Evolutionary conservation across 1,284 basidiomycete species (phyloP).

Genomic region (Thecaphora thlaspeos): DNA sequence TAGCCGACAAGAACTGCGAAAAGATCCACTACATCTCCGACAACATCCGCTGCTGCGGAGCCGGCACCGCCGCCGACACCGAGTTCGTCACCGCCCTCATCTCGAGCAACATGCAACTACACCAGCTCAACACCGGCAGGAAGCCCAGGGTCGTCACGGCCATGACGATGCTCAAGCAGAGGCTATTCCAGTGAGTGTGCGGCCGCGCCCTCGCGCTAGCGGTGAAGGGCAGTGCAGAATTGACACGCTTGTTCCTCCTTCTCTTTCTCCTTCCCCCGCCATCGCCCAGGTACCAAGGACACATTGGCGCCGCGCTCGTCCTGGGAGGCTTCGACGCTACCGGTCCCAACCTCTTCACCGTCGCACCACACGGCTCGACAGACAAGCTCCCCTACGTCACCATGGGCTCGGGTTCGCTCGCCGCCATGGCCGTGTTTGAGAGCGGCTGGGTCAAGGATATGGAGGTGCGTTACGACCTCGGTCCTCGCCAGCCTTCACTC

Average conservation of each 20-base stretch:
- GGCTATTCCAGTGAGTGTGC: conserved; percentile 68
- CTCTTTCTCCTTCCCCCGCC: neutral
- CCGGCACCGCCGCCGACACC: conserved; percentile 95
- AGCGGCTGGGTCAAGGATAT: conserved; percentile 79
- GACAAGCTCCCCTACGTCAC: conserved; percentile 99
- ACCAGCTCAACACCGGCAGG: conserved; percentile 53
- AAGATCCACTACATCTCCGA: conserved; percentile 84
- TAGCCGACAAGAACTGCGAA: conserved; percentile 99
- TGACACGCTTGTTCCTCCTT: conserved; percentile 43
- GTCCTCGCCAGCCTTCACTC: no score
- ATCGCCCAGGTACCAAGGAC: conserved; percentile 70
- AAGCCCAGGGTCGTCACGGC: conserved; percentile 81
- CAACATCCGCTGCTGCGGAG: conserved; percentile 90
- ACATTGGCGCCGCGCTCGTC: conserved; percentile 92
- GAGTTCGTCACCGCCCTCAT: conserved; percentile 69
- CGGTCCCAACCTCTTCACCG: conserved; percentile 92
- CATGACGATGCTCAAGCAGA: conserved; percentile 96
- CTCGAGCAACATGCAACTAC: conserved; percentile 55
- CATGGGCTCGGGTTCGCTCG: conserved; percentile 93
- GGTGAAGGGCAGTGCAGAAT: no score
- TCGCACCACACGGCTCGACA: conserved; percentile 94
- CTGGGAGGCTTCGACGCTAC: conserved; percentile 93
- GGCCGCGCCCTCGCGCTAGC: no score
- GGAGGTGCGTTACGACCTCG: no score
- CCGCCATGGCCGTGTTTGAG: conserved; percentile 98